Evolutionary conservation across 108 stramenopile genomes (phyloP), one percentile per base, ranked within the genome.

Genomic region (Conticribra guillardii): DNA sequence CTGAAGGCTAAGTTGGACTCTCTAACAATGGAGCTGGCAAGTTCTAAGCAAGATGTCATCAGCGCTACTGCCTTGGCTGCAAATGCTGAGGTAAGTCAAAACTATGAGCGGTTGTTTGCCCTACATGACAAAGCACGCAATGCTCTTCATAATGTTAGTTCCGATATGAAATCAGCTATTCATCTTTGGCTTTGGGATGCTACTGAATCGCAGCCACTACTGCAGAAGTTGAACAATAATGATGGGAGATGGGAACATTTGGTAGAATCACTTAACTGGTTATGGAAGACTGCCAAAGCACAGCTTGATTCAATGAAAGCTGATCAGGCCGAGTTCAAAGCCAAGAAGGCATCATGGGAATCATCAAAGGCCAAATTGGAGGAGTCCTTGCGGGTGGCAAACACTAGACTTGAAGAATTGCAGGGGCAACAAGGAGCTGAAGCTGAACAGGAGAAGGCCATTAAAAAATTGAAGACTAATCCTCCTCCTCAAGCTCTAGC

Each of bases 61-160:
- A 61, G 79, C 18, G 84, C 86, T 1, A 69, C 55, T 44, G 61
- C 64, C 26, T 75, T 72, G 59, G 75, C 82, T 11, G 58, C 33
- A 23, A 79, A 55, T 48, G 82, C 80, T 26, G 44, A 63, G 28
- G 66, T 63, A 22, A 45, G 66, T 28, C 5, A 47, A 22, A 92
- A 93, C 59, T 96, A 92, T 57, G 92, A 93, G 55, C 86, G 91
- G 8, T 92, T 94, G 77, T 79, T 96, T 16, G 81, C 73, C 1
- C 64, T 92, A 30, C 95, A 96, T 74, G 76, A 92, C 3, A 78
- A 84, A 27, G 91, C 92, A 9, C 63, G 92, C 45, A 79, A 82
- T 4, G 79, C 76, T 14, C 78, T 96, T 26, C 86, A 88, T n/a
- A 65, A 74, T 28, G 84, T 82, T 32, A 84, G 85, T 8, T 87